Percentiles rank a stretch among this genome's conserved stretches.
Conservation (phyloP, 306 rosid species). For the Geum urbanum region DNA sequence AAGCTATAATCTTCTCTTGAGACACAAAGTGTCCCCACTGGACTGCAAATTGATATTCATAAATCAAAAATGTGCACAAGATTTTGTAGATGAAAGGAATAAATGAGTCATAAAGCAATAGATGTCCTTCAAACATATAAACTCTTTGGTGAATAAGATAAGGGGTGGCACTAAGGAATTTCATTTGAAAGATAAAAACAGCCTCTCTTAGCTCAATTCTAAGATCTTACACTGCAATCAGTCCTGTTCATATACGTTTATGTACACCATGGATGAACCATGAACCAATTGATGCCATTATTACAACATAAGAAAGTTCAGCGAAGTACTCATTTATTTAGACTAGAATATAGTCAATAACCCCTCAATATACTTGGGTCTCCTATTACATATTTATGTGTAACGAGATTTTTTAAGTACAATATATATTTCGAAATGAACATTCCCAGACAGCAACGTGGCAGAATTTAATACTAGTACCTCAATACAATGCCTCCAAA, state of each 20-base stretch:
- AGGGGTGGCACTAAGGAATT: neutral
- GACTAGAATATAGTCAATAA: neutral
- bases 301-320: neutral
- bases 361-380: neutral
- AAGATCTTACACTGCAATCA: slow-evolving; percentile 5
- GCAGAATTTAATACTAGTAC: slow-evolving; percentile 33
- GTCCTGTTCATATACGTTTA: neutral
- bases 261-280: neutral
- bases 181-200: neutral
- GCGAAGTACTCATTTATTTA: neutral
- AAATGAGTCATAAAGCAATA: neutral
- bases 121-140: neutral
- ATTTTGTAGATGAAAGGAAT: neutral
- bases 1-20: slow-evolving; percentile 77
- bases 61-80: neutral
- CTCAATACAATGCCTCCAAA: slow-evolving; percentile 91
- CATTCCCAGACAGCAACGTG: neutral
- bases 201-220: slow-evolving; percentile 6
- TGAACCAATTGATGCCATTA: neutral
- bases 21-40: slow-evolving; percentile 80
- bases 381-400: neutral
- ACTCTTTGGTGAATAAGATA: neutral
- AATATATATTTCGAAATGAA: neutral
- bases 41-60: slow-evolving; percentile 41
- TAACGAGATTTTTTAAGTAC: neutral